Evolutionary conservation across 2,329 filamentous ascomycete genomes (phyloP).

Genomic region (Lecanoromycetidae sp.): DNA sequence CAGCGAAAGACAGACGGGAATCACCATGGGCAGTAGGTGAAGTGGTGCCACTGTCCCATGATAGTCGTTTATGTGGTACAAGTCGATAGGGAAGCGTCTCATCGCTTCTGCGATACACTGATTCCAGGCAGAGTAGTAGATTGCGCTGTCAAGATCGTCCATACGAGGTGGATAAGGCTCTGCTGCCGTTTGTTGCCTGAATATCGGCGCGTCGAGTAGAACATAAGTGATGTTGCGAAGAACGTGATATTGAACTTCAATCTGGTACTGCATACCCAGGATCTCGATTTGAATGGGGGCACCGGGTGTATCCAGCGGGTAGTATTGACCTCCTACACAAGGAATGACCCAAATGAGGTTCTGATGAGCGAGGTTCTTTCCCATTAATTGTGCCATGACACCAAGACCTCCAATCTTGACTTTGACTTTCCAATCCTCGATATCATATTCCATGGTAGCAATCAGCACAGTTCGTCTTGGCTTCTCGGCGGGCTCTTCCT

Average conservation of each 20-base stretch:
- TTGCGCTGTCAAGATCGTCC: conserved; percentile 56
- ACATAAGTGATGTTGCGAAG: conserved; percentile 57
- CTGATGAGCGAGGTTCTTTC: conserved; percentile 51
- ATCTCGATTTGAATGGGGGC: conserved; percentile 52
- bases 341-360: conserved; percentile 53
- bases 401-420: conserved; percentile 60
- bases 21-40: conserved; percentile 50
- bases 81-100: conserved; percentile 48
- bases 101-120: conserved; percentile 55
- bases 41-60: conserved; percentile 52
- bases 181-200: conserved; percentile 49
- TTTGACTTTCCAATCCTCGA: conserved; percentile 57
- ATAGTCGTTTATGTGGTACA: conserved; percentile 58
- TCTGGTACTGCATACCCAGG: conserved; percentile 47
- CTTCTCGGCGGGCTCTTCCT: background rate
- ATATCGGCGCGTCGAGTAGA: conserved; percentile 54
- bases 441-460: conserved; percentile 60
- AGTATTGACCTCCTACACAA: conserved; percentile 51
- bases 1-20: conserved; percentile 51
- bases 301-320: conserved; percentile 46
- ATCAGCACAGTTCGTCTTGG: conserved; percentile 47
- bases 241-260: conserved; percentile 48
- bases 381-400: conserved; percentile 59
- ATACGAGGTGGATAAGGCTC: conserved; percentile 58
- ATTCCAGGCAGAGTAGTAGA: conserved; percentile 61